These are phyloP conservation scores for Cyberlindnera nakhonratchasimensis DNA, from an alignment of 805 yeast genomes.

Conservation along the genomic window DNA sequence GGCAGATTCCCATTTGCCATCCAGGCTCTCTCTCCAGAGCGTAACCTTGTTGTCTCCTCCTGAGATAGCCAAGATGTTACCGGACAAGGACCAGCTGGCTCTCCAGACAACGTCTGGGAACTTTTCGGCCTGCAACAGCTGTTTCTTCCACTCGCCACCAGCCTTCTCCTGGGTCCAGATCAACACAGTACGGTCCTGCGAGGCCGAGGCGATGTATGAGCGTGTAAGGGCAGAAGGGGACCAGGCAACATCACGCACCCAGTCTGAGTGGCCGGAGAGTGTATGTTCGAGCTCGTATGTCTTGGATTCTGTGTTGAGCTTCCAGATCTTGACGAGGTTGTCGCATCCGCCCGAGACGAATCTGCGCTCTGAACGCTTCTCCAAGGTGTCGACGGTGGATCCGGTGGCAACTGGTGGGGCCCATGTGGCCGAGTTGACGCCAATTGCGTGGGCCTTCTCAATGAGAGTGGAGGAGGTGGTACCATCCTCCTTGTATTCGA, in stretches of 20 bases:
- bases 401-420: conserved; percentile 54
- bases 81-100: conserved; percentile 95
- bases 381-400: conserved; percentile 32
- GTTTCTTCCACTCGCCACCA: conserved; percentile 76
- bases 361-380: conserved; percentile 52
- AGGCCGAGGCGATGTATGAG: conserved; percentile 91
- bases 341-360: conserved; percentile 96
- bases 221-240: conserved; percentile 85
- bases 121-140: conserved; percentile 66
- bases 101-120: conserved; percentile 99
- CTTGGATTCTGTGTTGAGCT: conserved; percentile 49
- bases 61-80: conserved; percentile 90
- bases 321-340: conserved; percentile 91
- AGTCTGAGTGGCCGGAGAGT: conserved; percentile 88
- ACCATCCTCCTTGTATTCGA: conserved; percentile 90
- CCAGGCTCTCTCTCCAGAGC: conserved; percentile 91
- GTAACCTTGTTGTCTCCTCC: conserved; percentile 97
- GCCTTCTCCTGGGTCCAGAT: conserved; percentile 86
- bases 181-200: conserved; percentile 92
- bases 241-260: conserved; percentile 99
- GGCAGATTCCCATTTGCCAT: conserved; percentile 96
- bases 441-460: conserved; percentile 81
- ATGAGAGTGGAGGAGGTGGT: conserved; percentile 53
- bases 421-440: conserved; percentile 95
- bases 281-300: conserved; percentile 70